A percentile compares a stretch with the other conserved stretches of the same genome.
Conservation (phyloP, 164 flowering plant genomes). For the Vitis vinifera region DNA sequence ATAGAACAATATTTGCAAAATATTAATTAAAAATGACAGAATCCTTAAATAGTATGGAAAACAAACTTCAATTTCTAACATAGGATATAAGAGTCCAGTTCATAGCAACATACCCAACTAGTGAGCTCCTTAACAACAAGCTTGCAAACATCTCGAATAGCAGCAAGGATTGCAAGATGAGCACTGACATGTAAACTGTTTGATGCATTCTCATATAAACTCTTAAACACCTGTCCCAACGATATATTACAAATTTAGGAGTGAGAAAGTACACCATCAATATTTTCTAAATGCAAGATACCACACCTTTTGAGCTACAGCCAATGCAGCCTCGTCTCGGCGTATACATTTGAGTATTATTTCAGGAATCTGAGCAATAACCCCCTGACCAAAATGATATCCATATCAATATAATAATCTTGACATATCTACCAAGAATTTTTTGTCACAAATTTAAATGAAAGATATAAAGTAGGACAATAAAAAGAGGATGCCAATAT, state of each 20-base stretch:
- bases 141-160: slow-evolving; percentile 95
- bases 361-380: slow-evolving; percentile 82
- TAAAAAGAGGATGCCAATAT: no score
- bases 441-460: no score
- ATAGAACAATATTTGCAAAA: no score
- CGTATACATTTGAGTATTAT: slow-evolving; percentile 81
- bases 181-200: slow-evolving; percentile 64
- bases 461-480: no score
- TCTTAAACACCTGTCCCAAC: slow-evolving; percentile 72
- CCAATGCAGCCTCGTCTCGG: slow-evolving; percentile 95
- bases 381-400: slow-evolving; percentile 38
- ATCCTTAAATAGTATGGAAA: no score
- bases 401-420: neutral
- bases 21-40: no score
- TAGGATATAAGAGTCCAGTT: no score
- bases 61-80: no score
- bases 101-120: slow-evolving; percentile 71
- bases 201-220: slow-evolving; percentile 75
- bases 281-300: neutral
- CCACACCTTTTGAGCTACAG: slow-evolving; percentile 89
- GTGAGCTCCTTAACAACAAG: slow-evolving; percentile 94
- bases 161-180: slow-evolving; percentile 79
- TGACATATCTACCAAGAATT: no score
- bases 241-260: neutral
- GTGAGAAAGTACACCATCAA: neutral